phyloP scores from a whole-genome alignment of 768 basidiomycete species.

The Mycena kentingensis region DNA sequence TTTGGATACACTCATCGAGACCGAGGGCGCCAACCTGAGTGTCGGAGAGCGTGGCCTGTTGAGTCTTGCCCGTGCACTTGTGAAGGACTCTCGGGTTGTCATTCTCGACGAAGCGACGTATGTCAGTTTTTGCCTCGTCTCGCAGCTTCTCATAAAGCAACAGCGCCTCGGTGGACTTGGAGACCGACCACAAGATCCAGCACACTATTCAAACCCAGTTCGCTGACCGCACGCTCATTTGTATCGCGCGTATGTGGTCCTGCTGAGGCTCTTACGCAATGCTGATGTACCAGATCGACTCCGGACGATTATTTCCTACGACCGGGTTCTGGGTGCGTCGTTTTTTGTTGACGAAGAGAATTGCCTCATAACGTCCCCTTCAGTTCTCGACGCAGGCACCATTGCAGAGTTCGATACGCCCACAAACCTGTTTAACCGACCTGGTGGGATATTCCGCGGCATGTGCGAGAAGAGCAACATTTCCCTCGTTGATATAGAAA shows the following conservation, averaged over 20 bases:
- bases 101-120: constrained; percentile 80
- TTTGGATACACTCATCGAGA: constrained; percentile 72
- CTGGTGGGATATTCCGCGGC: constrained; percentile 57
- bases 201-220: constrained; percentile 77
- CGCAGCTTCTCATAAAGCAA: neutral
- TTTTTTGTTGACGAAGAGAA: neutral
- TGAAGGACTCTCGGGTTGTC: constrained; percentile 68
- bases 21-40: constrained; percentile 74
- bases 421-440: constrained; percentile 45
- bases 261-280: constrained; percentile 14
- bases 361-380: neutral
- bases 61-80: constrained; percentile 73
- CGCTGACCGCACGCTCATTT: constrained; percentile 69
- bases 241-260: constrained; percentile 66
- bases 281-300: constrained; percentile 53
- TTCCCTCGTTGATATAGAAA: constrained; percentile 46
- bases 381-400: constrained; percentile 63
- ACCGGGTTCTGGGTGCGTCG: constrained; percentile 53
- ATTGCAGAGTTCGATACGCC: constrained; percentile 68
- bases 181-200: constrained; percentile 83
- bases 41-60: constrained; percentile 74
- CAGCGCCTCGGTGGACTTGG: constrained; percentile 70
- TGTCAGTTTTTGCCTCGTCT: constrained; percentile 9
- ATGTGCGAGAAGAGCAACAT: constrained; percentile 62
- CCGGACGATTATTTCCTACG: constrained; percentile 75